A percentile compares a stretch with the other conserved stretches of the same genome.
These are phyloP conservation scores for Yarrowia sp. DNA, from an alignment of 805 yeast species.

Conservation along the genomic window DNA sequence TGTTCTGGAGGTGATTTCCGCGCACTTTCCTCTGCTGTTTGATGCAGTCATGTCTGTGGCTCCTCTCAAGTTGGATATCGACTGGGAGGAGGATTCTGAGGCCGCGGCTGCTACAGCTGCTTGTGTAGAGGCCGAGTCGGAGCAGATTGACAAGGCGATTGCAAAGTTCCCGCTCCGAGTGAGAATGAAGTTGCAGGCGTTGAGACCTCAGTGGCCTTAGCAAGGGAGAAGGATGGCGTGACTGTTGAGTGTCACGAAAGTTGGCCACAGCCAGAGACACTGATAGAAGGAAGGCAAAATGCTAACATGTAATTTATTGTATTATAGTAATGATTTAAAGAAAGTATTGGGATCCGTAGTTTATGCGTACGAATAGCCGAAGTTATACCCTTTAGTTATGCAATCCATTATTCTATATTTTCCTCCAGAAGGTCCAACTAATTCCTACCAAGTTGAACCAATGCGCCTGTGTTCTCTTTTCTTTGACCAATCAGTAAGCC, in stretches of 20 bases:
- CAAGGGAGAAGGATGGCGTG: background rate
- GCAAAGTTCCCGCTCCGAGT: constrained; percentile 8
- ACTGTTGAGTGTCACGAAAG: background rate
- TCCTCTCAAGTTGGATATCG: constrained; percentile 14
- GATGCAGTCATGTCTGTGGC: constrained; percentile 19
- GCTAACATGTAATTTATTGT: constrained; percentile 25
- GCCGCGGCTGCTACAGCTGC: constrained; percentile 1
- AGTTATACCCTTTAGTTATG: no score
- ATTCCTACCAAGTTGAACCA: no score
- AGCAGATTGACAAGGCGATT: constrained; percentile 14
- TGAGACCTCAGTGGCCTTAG: constrained; percentile 14
- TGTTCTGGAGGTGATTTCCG: background rate
- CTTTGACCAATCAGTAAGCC: background rate
- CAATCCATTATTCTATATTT: no score
- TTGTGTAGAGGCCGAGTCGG: constrained; percentile 4
- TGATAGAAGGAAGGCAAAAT: background rate
- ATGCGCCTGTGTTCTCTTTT: no score
- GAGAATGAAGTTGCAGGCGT: constrained; percentile 18
- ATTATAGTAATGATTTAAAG: constrained; percentile 21
- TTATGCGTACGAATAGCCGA: background rate
- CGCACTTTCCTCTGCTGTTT: background rate
- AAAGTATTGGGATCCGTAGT: background rate
- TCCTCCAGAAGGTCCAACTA: no score
- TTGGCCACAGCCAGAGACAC: background rate
- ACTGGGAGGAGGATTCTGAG: constrained; percentile 20